Evolutionary conservation across 2,329 filamentous ascomycete genomes (phyloP).

Genomic region (Rhynchosporium graminicola): DNA sequence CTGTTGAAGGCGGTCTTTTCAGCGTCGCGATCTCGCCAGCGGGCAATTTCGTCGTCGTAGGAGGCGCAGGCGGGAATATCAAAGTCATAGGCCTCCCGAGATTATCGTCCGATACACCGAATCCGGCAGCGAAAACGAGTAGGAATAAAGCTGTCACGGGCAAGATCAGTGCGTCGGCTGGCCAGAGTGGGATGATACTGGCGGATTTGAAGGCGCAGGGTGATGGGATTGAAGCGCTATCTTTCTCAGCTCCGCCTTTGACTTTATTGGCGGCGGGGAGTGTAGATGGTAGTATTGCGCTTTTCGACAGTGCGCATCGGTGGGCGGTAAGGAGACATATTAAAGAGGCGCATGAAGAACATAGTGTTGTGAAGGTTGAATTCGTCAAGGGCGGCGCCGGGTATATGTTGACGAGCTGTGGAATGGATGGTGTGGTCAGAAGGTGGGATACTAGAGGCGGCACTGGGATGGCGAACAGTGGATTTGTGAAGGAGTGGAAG

Average conservation of each 20-base stretch:
- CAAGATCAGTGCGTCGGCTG: constrained; percentile 43
- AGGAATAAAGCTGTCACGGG: constrained; percentile 40
- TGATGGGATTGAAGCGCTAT: constrained; percentile 77
- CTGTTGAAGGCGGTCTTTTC: constrained; percentile 88
- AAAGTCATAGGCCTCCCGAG: constrained; percentile 83
- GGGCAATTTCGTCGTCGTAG: constrained; percentile 78
- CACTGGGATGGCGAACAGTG: constrained; percentile 65
- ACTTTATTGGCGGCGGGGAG: constrained; percentile 64
- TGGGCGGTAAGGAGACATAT: constrained; percentile 87
- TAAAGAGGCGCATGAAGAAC: constrained; percentile 80
- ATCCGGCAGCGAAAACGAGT: constrained; percentile 34
- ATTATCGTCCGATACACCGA: constrained; percentile 37
- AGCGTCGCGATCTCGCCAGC: constrained; percentile 81
- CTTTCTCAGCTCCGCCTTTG: constrained; percentile 57
- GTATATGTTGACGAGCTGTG: constrained; percentile 81
- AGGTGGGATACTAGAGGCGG: constrained; percentile 81
- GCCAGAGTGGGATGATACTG: constrained; percentile 71
- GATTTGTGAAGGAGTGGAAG: constrained; percentile 82
- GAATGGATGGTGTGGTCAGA: constrained; percentile 88
- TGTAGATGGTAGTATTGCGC: constrained; percentile 75
- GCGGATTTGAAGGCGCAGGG: constrained; percentile 79
- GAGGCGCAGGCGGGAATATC: constrained; percentile 84
- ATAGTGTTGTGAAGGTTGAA: constrained; percentile 88
- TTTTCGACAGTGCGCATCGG: constrained; percentile 83
- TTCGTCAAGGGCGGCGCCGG: constrained; percentile 64